phyloP scores from a whole-genome alignment of 805 yeast species.

The Dipodascus albidus region DNA sequence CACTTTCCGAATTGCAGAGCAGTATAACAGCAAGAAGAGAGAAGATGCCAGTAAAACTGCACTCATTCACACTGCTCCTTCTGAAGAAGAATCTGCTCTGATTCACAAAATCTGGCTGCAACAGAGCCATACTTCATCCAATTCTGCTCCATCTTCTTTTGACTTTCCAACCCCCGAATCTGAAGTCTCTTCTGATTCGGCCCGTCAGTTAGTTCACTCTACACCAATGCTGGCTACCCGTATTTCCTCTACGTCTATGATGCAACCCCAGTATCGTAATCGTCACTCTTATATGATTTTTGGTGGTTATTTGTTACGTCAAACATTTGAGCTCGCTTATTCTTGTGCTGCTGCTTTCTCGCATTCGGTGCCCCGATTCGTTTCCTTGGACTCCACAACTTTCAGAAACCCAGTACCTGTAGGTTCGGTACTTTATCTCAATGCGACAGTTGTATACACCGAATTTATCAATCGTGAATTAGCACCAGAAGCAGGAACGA shows the following conservation, averaged over 20 bases:
- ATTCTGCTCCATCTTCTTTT: slow-evolving; percentile 16
- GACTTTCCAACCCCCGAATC: slow-evolving; percentile 15
- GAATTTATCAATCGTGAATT: slow-evolving; percentile 47
- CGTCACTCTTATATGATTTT: slow-evolving; percentile 90
- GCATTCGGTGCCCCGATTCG: slow-evolving; percentile 75
- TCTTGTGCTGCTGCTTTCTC: slow-evolving; percentile 87
- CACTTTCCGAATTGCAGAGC: slow-evolving; percentile 80
- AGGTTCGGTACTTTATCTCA: slow-evolving; percentile 76
- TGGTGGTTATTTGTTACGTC: slow-evolving; percentile 89
- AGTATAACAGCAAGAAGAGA: slow-evolving; percentile 79
- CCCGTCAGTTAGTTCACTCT: slow-evolving; percentile 34
- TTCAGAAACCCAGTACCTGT: slow-evolving; percentile 94
- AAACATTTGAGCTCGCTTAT: slow-evolving; percentile 87
- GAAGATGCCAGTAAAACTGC: slow-evolving; percentile 56
- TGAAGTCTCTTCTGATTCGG: background rate
- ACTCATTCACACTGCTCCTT: slow-evolving; percentile 54
- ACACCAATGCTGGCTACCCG: slow-evolving; percentile 53
- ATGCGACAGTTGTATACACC: slow-evolving; percentile 76
- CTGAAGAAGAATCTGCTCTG: slow-evolving; percentile 55
- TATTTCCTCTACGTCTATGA: slow-evolving; percentile 66
- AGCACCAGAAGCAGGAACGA: slow-evolving; percentile 9
- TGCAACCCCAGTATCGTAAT: slow-evolving; percentile 96
- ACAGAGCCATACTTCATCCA: slow-evolving; percentile 17
- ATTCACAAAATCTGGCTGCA: slow-evolving; percentile 66
- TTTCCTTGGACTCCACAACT: slow-evolving; percentile 81